Evolutionary conservation across 73 alveolate genomes (phyloP), one percentile per base, ranked within the genome.

Genomic region (Paramecium caudatum): DNA sequence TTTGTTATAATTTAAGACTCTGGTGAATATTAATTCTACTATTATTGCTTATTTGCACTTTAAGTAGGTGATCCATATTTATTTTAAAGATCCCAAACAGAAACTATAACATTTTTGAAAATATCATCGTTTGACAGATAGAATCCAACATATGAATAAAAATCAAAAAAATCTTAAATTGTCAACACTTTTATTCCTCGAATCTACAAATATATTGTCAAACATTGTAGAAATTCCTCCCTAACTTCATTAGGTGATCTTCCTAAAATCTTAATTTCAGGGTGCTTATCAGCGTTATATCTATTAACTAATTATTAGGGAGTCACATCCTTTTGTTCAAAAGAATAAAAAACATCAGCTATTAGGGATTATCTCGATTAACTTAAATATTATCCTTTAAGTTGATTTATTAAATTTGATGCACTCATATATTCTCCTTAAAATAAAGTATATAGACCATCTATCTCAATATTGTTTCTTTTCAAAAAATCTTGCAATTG

Each of bases 191-290:
- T 68, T 32, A 68, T 68, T 16, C 84, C 84, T 68, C 61, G 8
- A 17, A 68, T 32, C 34, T 68, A 33, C 3, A 68, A 34, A 37
- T 68, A 68, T 3, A 32, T 49, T 17, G 55, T 68, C 36, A 68
- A 68, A 32, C 84, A 47, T 37, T 34, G 37, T n/a, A 68, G 34
- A 32, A 68, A 68, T 68, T 68, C 84, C 34, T 68, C 84, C 13
- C 84, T 25, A 34, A 68, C 84, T n/a, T 68, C 84, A 68, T 68
- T 37, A 68, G 84, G 47, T 10, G 84, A 68, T 37, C 84, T 68
- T 25, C 16, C 16, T n/a, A 68, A 43, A 25, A 34, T 32, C 37
- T 68, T 68, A 37, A 68, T 68, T 34, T 68, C 84, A 0, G 84
- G 84, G 34, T 68, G 84, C 34, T 49, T 68, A 68, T 68, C 84